phyloP scores from a whole-genome alignment of 2,329 filamentous ascomycete genomes.

The Fusarium nanum region DNA sequence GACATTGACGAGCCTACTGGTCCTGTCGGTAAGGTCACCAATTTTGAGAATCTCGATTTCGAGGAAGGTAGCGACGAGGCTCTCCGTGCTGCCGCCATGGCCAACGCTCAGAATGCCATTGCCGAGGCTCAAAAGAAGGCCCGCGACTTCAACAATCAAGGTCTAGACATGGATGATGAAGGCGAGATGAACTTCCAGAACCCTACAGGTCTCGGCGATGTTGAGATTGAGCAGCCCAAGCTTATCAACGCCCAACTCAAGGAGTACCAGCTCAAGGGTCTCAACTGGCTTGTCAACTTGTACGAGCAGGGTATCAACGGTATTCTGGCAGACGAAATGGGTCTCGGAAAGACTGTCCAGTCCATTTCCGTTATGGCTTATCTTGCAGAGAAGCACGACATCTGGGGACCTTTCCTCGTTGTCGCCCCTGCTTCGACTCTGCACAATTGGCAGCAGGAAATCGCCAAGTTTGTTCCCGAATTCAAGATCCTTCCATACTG shows the following conservation, averaged over 20 bases:
- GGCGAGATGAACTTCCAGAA: slow-evolving; percentile 99
- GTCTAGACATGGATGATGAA: slow-evolving; percentile 81
- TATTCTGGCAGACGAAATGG: slow-evolving; percentile 99
- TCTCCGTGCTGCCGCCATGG: slow-evolving; percentile 85
- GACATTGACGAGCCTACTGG: slow-evolving; percentile 66
- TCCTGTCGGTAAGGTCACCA: slow-evolving; percentile 78
- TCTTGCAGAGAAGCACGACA: slow-evolving; percentile 94
- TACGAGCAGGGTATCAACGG: slow-evolving; percentile 99
- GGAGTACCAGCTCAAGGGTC: slow-evolving; percentile 98
- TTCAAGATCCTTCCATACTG: slow-evolving; percentile 98
- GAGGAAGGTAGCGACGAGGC: slow-evolving; percentile 91
- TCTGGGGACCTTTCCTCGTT: slow-evolving; percentile 97
- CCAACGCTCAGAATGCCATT: slow-evolving; percentile 95
- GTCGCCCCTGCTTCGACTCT: slow-evolving; percentile 95
- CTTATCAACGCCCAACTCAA: slow-evolving; percentile 94
- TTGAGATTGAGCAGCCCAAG: slow-evolving; percentile 93
- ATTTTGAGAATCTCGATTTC: slow-evolving; percentile 95
- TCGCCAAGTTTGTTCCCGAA: slow-evolving; percentile 91
- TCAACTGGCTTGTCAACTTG: slow-evolving; percentile 98
- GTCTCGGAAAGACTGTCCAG: slow-evolving; percentile 98
- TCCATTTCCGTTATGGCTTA: slow-evolving; percentile 99
- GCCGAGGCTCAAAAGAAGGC: slow-evolving; percentile 94
- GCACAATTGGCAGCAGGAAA: slow-evolving; percentile 99
- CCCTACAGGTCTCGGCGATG: slow-evolving; percentile 91
- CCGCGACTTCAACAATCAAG: slow-evolving; percentile 87